phyloP scores from a whole-genome alignment of 2,329 filamentous ascomycete genomes.

The Aspergillus clavatus region DNA sequence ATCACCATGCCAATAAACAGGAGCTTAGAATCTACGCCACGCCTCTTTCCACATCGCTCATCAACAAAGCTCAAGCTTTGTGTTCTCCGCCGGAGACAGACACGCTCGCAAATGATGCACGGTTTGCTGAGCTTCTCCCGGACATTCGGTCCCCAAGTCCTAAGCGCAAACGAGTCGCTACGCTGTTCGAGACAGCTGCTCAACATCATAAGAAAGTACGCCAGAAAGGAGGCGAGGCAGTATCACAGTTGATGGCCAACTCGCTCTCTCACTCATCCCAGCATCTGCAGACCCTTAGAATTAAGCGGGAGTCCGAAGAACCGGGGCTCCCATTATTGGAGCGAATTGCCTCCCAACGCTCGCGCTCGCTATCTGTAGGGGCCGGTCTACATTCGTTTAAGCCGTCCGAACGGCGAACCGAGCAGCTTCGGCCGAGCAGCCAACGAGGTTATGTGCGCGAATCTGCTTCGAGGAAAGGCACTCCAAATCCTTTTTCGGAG shows the following conservation, averaged over 20 bases:
- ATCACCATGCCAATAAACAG: constrained; percentile 14
- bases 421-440: constrained; percentile 19
- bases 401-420: constrained; percentile 12
- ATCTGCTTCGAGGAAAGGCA: constrained; percentile 11
- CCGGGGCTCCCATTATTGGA: constrained; percentile 25
- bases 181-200: constrained; percentile 38
- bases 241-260: constrained; percentile 38
- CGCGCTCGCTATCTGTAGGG: constrained; percentile 32
- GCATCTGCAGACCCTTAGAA: constrained; percentile 27
- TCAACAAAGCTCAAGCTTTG: constrained; percentile 31
- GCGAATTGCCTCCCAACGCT: constrained; percentile 24
- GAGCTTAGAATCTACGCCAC: constrained; percentile 36
- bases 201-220: constrained; percentile 40
- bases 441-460: constrained; percentile 17
- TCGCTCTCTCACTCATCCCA: constrained; percentile 26
- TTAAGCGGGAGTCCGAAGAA: constrained; percentile 37
- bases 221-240: constrained; percentile 36
- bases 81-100: constrained; percentile 30
- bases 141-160: constrained; percentile 37
- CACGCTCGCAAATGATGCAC: constrained; percentile 9
- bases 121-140: constrained; percentile 34
- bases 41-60: constrained; percentile 31
- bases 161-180: constrained; percentile 41
- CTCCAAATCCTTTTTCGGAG: constrained; percentile 26
- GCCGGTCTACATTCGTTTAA: constrained; percentile 21